These are phyloP conservation scores for Cystodermella granulosa DNA, from an alignment of 1,284 basidiomycete genomes.

Conservation along the genomic window DNA sequence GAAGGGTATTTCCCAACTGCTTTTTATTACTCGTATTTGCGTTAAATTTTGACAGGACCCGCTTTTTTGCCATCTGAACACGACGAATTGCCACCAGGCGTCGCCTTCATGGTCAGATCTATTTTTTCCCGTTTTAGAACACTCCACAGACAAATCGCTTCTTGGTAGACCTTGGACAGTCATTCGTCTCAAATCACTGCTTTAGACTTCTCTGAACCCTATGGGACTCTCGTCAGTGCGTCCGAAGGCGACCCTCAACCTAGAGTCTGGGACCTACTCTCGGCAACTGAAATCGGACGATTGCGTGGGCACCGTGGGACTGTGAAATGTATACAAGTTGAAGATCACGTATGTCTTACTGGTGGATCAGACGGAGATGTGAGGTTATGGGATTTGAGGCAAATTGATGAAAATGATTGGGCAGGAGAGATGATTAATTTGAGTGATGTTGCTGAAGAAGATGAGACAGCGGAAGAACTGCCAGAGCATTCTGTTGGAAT, in stretches of 20 bases:
- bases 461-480: conserved; percentile 41
- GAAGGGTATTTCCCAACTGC: conserved; percentile 50
- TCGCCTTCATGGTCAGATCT: conserved; percentile 96
- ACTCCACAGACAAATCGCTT: background rate
- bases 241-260: conserved; percentile 75
- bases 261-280: conserved; percentile 83
- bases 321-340: conserved; percentile 91
- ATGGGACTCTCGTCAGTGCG: conserved; percentile 87
- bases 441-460: conserved; percentile 61
- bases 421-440: conserved; percentile 58
- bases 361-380: conserved; percentile 85
- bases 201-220: conserved; percentile 94
- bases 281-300: conserved; percentile 75
- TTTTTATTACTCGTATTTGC: conserved; percentile 3
- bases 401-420: conserved; percentile 71
- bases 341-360: conserved; percentile 86
- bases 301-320: conserved; percentile 73
- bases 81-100: conserved; percentile 86
- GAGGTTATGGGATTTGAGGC: conserved; percentile 81
- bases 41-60: conserved; percentile 53
- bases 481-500: conserved; percentile 35
- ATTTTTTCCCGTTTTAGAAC: conserved; percentile 7
- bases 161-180: conserved; percentile 66
- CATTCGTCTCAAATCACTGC: conserved; percentile 82
- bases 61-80: conserved; percentile 97